Conservation (phyloP, 1,139 yeast genomes). For the Suhomyces bokatorum region DNA sequence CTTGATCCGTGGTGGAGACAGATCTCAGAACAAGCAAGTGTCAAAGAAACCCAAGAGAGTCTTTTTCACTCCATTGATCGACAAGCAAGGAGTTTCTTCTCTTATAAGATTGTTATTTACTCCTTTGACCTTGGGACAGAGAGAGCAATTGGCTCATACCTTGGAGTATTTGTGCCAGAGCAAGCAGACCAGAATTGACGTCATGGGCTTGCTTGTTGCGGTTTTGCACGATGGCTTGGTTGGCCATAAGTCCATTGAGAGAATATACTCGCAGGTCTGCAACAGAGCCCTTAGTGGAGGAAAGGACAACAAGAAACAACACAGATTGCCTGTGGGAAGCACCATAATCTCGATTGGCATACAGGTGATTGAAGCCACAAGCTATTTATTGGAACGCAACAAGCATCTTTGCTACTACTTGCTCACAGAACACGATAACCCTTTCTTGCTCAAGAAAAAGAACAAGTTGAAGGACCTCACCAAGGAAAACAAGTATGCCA, state of each 20-base stretch:
- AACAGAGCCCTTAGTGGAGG: conserved; percentile 23
- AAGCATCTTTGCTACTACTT: conserved; percentile 73
- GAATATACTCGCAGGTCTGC: conserved; percentile 60
- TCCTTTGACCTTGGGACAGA: conserved; percentile 66
- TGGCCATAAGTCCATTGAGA: conserved; percentile 63
- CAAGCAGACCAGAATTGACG: conserved; percentile 76
- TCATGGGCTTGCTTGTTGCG: conserved; percentile 67
- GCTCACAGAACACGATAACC: conserved; percentile 76
- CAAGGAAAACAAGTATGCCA: conserved; percentile 62
- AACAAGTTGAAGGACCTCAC: conserved; percentile 41
- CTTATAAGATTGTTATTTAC: conserved; percentile 69
- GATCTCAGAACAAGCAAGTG: conserved; percentile 1
- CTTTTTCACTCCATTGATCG: conserved; percentile 68
- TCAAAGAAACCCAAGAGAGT: conserved; percentile 31
- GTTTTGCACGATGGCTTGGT: conserved; percentile 73
- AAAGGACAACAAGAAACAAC: conserved; percentile 16
- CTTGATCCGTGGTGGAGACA: neutral
- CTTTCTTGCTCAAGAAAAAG: conserved; percentile 48
- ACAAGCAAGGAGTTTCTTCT: conserved; percentile 74
- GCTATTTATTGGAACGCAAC: conserved; percentile 68
- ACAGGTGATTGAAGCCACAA: conserved; percentile 76
- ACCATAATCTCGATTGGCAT: conserved; percentile 72
- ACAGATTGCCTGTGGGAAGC: conserved; percentile 58
- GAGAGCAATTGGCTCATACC: conserved; percentile 68
- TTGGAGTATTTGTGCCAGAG: conserved; percentile 70